Percentiles rank a stretch among this genome's conserved stretches.
These are phyloP conservation scores for Tolypocladium cylindrosporum DNA, from an alignment of 2,329 filamentous ascomycete genomes.

Conservation along the genomic window DNA sequence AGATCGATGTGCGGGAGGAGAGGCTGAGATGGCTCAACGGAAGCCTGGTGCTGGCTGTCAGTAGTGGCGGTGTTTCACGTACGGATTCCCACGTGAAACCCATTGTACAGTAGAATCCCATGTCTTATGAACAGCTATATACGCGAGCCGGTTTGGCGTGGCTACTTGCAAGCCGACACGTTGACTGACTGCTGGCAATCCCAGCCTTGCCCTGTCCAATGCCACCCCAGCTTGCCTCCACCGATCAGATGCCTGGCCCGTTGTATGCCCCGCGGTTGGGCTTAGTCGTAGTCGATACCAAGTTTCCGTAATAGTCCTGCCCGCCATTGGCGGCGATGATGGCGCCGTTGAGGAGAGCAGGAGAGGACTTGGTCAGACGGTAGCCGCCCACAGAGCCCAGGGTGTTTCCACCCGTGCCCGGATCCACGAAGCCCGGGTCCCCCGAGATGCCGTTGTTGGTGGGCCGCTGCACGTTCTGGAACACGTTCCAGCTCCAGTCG, in stretches of 20 bases:
- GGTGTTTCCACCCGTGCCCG: slow-evolving; percentile 2
- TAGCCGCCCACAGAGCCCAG: slow-evolving; percentile 9
- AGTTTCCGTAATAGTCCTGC: slow-evolving; percentile 10
- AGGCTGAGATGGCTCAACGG: neutral
- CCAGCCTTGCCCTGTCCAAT: neutral
- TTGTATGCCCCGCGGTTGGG: slow-evolving; percentile 13
- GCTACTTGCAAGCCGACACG: neutral
- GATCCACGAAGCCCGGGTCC: slow-evolving; percentile 7
- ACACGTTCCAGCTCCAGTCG: slow-evolving; percentile 12
- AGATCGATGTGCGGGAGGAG: neutral
- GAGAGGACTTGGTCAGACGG: slow-evolving; percentile 6
- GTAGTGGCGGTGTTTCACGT: neutral
- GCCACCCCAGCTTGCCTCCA: neutral
- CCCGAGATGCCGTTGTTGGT: slow-evolving; percentile 8
- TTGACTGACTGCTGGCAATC: neutral
- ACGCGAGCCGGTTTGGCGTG: neutral
- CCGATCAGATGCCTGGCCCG: slow-evolving; percentile 2
- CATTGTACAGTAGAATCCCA: neutral
- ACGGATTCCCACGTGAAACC: neutral
- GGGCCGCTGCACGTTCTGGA: slow-evolving; percentile 8
- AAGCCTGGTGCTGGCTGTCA: neutral
- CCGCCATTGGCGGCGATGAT: slow-evolving; percentile 10
- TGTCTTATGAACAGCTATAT: neutral
- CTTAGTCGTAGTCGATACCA: slow-evolving; percentile 4
- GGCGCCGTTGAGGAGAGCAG: slow-evolving; percentile 7